Base-by-base conservation (phyloP, 805 yeast species). In the Komagataella populi region DNA sequence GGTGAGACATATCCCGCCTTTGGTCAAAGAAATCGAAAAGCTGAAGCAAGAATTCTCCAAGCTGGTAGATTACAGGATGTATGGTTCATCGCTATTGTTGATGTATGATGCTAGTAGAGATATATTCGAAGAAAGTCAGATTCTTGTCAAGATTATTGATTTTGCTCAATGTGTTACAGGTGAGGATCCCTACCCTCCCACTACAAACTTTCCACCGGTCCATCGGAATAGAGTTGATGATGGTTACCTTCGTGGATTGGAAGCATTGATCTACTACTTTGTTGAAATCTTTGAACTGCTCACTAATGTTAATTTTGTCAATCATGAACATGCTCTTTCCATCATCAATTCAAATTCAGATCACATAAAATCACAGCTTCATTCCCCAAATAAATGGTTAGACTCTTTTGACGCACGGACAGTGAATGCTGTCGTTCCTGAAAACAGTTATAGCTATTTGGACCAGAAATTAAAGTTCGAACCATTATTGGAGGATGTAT, bases 151-250 rank as follows among this genome's bases (percentile, higher is more conserved):
- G 55, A 76, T 95, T 51, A 93, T 93, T 57, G 99, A 93, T 68
- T 93, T 93, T 73, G 98, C 98, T 1, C 96, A 90, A 62, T 85
- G 95, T 60, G 83, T 88, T 14, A 84, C 88, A 36, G 80, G 80
- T 2, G 83, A 78, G 46, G 78, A 77, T 53, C 69, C 71, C 45
- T 60, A 70, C 16, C 67, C 72, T 0, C 63, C 63, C 14, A 59
- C 65, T 12, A 72, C 76, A 16, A 73, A 77, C 1, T 83, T 81
- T 50, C 96, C 96, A 3, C 96, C 97, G 1, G 70, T 64, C 45
- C 81, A 82, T 58, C 78, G 79, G 1, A 66, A 72, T 7, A 62
- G 67, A 45, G 81, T 87, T 2, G 99, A 93, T 66, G 62, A 67
- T 55, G 99, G 99, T 1, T 93, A 88, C 63, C 66, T 89, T 46